Base-by-base conservation (phyloP, 2,329 filamentous ascomycete genomes). In the Fusarium citri region DNA sequence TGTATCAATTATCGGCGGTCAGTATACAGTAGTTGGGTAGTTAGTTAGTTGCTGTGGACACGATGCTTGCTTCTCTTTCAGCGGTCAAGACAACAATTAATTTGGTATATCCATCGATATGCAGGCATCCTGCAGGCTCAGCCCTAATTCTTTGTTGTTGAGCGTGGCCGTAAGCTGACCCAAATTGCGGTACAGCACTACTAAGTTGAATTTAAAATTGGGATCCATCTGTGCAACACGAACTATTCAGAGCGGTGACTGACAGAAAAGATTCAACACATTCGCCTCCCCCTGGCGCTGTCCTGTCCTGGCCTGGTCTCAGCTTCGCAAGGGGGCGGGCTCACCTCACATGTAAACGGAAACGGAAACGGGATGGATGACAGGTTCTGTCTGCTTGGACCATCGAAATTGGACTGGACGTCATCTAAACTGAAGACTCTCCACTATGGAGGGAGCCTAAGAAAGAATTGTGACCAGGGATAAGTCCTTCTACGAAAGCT, bases 371-470 rank as follows among this genome's bases (percentile, higher is more conserved):
- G 48, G 31, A 40, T 25, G 48, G 48, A 51, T 20, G 30, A 22
- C 37, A 59, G 72, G 60, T 59, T 65, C 62, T 47, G 60, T 73
- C 68, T n/a, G 34, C 34, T 69, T 67, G 61, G 47, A 65, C 47
- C 57, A 63, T 57, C 59, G 73, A 75, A 75, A 75, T 75, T 75
- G 64, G 71, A 73, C 72, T 75, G 64, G 71, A 73, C 72, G 72
- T 75, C 71, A 75, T 75, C 71, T 64, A 75, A 71, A 57, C 66
- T 10, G 62, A 58, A 28, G 12, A 23, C 49, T 71, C 65, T 58
- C 61, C 72, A 74, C 73, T 43, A 59, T 12, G 49, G 63, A 64
- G 50, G 59, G 63, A 65, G 62, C 54, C 55, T 66, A 59, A 45
- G 22, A 28, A 28, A 55, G 62, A 46, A 55, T 59, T 54, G 53